A percentile compares a stretch with the other conserved stretches of the same genome.
Evolutionary conservation across 2,329 filamentous ascomycete genomes (phyloP).

Genomic region (Fusarium sp.): DNA sequence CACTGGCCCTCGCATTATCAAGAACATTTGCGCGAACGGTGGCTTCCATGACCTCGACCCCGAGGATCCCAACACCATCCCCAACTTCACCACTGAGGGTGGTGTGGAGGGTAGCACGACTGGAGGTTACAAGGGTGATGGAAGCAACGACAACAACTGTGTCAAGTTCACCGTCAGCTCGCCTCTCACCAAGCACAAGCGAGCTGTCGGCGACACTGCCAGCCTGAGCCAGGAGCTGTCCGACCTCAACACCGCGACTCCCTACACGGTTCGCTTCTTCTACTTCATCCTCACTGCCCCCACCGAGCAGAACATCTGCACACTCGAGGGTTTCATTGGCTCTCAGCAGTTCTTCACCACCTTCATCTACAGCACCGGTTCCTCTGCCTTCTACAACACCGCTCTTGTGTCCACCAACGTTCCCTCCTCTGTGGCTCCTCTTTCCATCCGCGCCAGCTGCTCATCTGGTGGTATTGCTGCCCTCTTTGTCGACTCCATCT

Average conservation of each 20-base stretch:
- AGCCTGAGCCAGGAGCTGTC: constrained; percentile 12
- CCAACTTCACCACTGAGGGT: not conserved
- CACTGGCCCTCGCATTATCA: not conserved
- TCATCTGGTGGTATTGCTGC: constrained; percentile 2
- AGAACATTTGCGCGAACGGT: constrained; percentile 1
- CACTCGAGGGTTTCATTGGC: constrained; percentile 23
- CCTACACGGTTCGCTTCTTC: constrained; percentile 38
- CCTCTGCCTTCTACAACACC: not conserved
- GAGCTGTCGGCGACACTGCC: not conserved
- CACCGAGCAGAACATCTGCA: constrained; percentile 3
- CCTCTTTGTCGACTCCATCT: constrained; percentile 28
- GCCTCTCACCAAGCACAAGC: not conserved
- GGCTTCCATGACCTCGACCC: constrained; percentile 4
- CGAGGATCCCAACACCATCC: constrained; percentile 2
- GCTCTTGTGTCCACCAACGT: constrained; percentile 10
- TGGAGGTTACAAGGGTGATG: constrained; percentile 5
- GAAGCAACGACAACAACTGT: constrained; percentile 3
- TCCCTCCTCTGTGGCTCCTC: not conserved
- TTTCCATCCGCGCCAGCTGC: constrained; percentile 26
- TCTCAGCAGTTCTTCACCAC: constrained; percentile 3
- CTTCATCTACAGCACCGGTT: not conserved
- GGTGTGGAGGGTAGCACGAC: not conserved
- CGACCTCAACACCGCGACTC: constrained; percentile 6
- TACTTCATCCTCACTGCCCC: constrained; percentile 16
- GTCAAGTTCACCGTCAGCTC: constrained; percentile 2